Conservation (phyloP, 2,329 filamentous ascomycete genomes). For the Rhynchosporium secalis region DNA sequence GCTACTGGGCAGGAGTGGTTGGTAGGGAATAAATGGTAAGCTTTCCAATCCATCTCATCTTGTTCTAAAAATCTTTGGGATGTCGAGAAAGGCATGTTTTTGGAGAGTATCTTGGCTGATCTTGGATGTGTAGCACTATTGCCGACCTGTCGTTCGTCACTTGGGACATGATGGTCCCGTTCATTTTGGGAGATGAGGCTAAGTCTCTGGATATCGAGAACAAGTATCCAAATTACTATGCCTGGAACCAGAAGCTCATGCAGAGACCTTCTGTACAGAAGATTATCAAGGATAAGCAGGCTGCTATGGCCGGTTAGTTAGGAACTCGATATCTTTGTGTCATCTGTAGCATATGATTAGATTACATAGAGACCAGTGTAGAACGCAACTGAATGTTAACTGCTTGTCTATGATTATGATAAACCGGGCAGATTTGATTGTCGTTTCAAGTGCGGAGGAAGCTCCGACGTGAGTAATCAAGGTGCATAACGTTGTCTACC, state of each 20-base stretch:
- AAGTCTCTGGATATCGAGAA: constrained; percentile 26
- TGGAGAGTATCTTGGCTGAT: neutral
- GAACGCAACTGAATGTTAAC: too few species aligned
- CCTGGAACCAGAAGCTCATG: constrained; percentile 26
- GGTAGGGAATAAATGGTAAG: constrained; percentile 42
- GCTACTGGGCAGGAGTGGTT: constrained; percentile 39
- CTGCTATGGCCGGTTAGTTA: constrained; percentile 11
- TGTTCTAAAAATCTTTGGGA: too few species aligned
- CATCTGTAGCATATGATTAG: too few species aligned
- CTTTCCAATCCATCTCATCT: neutral
- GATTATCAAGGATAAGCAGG: constrained; percentile 23
- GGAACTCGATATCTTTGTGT: too few species aligned
- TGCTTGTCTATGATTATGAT: too few species aligned
- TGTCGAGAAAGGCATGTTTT: neutral
- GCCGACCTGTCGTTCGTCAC: constrained; percentile 39
- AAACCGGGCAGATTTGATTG: too few species aligned
- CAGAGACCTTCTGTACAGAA: constrained; percentile 26
- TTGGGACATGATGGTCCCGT: constrained; percentile 22
- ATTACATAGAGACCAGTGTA: too few species aligned
- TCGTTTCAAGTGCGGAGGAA: too few species aligned
- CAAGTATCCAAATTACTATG: constrained; percentile 28
- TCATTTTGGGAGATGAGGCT: constrained; percentile 21
- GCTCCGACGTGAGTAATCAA: too few species aligned
- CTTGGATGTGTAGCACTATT: constrained; percentile 42
- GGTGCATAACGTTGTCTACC: too few species aligned